phyloP scores from a whole-genome alignment of 2,329 filamentous ascomycete species.

The Aphanoascus verrucosus region DNA sequence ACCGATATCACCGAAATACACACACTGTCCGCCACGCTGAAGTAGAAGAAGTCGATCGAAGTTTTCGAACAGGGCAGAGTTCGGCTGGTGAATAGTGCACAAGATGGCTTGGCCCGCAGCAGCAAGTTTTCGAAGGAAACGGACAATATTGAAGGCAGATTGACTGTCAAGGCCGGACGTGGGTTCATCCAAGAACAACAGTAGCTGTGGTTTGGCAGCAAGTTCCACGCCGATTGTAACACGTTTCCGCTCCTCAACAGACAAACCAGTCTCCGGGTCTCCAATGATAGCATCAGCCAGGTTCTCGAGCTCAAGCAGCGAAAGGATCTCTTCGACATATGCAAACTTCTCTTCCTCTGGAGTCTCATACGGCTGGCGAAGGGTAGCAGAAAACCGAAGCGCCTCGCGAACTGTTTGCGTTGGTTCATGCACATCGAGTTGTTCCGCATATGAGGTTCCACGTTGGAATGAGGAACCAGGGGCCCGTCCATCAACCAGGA shows the following conservation, averaged over 20 bases:
- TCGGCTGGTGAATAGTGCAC: constrained; percentile 98
- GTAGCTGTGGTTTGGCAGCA: constrained; percentile 76
- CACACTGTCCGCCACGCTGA: constrained; percentile 53
- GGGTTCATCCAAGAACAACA: constrained; percentile 89
- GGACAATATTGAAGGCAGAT: constrained; percentile 84
- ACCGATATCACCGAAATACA: constrained; percentile 60
- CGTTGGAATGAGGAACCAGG: constrained; percentile 69
- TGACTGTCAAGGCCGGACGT: constrained; percentile 89
- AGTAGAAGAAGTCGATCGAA: constrained; percentile 59
- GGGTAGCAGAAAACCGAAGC: constrained; percentile 70
- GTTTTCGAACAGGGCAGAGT: constrained; percentile 84
- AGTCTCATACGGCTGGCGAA: constrained; percentile 71
- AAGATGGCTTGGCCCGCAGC: constrained; percentile 84
- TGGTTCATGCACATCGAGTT: constrained; percentile 78
- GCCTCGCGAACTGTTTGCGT: constrained; percentile 84
- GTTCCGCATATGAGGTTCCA: constrained; percentile 67
- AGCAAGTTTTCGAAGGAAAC: constrained; percentile 78
- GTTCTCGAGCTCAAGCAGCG: constrained; percentile 77
- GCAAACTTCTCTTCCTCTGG: constrained; percentile 65
- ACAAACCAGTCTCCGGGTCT: constrained; percentile 65
- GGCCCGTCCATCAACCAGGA: constrained; percentile 63
- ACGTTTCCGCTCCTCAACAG: constrained; percentile 58
- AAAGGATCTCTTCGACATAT: constrained; percentile 85
- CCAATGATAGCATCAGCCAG: constrained; percentile 87
- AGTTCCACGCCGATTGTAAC: constrained; percentile 94